phyloP scores from a whole-genome alignment of 306 rosid genomes.

The Glycine tomentella region DNA sequence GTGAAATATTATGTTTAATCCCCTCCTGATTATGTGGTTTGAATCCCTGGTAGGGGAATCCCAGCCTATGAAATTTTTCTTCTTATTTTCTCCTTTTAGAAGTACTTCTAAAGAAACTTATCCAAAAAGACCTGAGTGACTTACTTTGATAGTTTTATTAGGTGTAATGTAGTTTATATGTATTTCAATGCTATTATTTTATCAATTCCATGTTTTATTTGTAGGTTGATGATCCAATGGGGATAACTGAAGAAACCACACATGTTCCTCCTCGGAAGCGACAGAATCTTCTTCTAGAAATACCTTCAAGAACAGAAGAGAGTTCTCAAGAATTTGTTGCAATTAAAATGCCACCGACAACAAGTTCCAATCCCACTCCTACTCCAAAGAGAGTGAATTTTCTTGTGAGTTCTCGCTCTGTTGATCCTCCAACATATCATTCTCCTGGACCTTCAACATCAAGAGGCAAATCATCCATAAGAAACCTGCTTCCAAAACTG shows the following conservation, averaged over 20 bases:
- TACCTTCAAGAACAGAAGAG: conserved; percentile 76
- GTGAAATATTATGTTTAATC: too few relatives aligned
- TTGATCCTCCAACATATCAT: conserved; percentile 55
- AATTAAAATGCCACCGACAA: conserved; percentile 76
- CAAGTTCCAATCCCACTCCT: conserved; percentile 88
- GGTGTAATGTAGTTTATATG: conserved; percentile 12
- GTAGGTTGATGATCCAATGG: conserved; percentile 69
- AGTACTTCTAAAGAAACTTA: too few relatives aligned
- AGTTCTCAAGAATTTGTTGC: conserved; percentile 67
- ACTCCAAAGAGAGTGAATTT: conserved; percentile 95
- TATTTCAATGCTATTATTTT: conserved; percentile 5
- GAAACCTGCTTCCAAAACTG: conserved; percentile 79
- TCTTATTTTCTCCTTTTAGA: too few relatives aligned
- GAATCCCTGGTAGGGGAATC: too few relatives aligned
- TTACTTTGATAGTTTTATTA: not conserved
- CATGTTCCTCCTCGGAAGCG: conserved; percentile 77
- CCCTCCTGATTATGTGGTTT: too few relatives aligned
- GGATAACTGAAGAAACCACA: conserved; percentile 63
- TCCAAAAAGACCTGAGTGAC: too few relatives aligned
- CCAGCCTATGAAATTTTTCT: too few relatives aligned
- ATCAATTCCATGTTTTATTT: conserved; percentile 28
- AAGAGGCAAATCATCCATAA: conserved; percentile 71
- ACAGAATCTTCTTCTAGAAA: conserved; percentile 76
- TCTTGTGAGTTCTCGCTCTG: conserved; percentile 61
- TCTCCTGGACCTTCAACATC: conserved; percentile 79